Conservation (phyloP, 1,284 basidiomycete genomes). For the Sanguinoderma infundibulare region DNA sequence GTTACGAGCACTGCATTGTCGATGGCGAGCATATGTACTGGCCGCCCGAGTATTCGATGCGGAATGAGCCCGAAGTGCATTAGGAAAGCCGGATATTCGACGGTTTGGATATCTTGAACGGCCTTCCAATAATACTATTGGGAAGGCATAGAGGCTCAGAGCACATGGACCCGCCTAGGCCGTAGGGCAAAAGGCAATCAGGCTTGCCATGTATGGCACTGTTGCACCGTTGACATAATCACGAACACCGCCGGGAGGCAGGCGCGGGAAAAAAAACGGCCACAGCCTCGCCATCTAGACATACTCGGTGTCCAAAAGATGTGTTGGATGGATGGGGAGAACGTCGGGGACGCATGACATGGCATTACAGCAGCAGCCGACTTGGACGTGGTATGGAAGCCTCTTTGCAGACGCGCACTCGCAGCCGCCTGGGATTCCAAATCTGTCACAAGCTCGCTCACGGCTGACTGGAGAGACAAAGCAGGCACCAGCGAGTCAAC, state of each 20-base stretch:
- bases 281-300: slow-evolving; percentile 6
- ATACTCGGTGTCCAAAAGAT: slow-evolving; percentile 4
- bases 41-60: neutral
- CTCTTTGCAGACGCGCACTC: neutral
- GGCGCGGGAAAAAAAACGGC: neutral
- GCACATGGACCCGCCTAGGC: neutral
- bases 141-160: neutral
- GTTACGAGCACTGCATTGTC: slow-evolving; percentile 8
- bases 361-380: slow-evolving; percentile 11
- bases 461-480: too few relatives aligned
- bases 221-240: neutral
- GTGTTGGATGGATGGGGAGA: slow-evolving; percentile 1
- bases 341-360: neutral
- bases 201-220: slow-evolving; percentile 3
- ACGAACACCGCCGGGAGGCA: neutral
- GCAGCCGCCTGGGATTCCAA: neutral
- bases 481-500: neutral
- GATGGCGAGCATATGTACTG: neutral
- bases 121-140: neutral
- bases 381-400: slow-evolving; percentile 3
- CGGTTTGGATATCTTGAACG: neutral
- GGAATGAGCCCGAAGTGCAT: neutral
- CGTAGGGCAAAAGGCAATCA: neutral
- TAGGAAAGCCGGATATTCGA: neutral
- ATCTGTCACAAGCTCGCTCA: too few relatives aligned